These are phyloP conservation scores for Urochloa ruziziensis DNA, from an alignment of 176 grass and related monocot genomes.

Conservation along the genomic window DNA sequence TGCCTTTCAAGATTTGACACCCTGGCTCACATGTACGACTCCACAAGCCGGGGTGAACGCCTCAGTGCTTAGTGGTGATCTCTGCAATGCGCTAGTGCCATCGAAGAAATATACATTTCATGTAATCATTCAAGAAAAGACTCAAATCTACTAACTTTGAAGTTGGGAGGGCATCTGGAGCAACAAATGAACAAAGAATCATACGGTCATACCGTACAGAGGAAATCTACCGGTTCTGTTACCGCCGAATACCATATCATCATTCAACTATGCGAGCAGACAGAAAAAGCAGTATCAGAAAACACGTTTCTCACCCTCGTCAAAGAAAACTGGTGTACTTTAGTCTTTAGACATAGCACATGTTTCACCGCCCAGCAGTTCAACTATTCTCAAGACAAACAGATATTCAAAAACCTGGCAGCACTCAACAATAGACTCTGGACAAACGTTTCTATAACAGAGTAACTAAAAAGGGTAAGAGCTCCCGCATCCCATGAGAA, in stretches of 20 bases:
- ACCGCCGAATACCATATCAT: background rate
- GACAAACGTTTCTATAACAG: constrained; percentile 2
- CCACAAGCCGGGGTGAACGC: too few relatives aligned
- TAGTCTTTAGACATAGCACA: constrained; percentile 12
- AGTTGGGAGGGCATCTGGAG: too few relatives aligned
- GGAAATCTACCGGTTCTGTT: background rate
- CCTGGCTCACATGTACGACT: too few relatives aligned
- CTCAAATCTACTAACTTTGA: too few relatives aligned
- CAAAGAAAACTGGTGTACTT: background rate
- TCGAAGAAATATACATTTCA: too few relatives aligned
- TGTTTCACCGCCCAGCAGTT: constrained; percentile 25
- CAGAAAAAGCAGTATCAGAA: background rate
- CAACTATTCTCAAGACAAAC: constrained; percentile 20
- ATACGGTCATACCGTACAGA: background rate
- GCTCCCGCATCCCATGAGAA: background rate
- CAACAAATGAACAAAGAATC: background rate
- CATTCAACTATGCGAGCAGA: background rate
- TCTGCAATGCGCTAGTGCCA: too few relatives aligned
- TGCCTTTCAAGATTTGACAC: too few relatives aligned
- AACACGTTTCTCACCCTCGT: background rate
- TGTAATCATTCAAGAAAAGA: too few relatives aligned
- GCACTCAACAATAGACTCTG: constrained; percentile 26
- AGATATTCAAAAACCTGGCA: constrained; percentile 25
- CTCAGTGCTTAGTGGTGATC: too few relatives aligned
- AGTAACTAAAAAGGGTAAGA: constrained; percentile 3